Base-by-base conservation (phyloP, 106 monocot genomes). In the Iris macrosiphon region DNA sequence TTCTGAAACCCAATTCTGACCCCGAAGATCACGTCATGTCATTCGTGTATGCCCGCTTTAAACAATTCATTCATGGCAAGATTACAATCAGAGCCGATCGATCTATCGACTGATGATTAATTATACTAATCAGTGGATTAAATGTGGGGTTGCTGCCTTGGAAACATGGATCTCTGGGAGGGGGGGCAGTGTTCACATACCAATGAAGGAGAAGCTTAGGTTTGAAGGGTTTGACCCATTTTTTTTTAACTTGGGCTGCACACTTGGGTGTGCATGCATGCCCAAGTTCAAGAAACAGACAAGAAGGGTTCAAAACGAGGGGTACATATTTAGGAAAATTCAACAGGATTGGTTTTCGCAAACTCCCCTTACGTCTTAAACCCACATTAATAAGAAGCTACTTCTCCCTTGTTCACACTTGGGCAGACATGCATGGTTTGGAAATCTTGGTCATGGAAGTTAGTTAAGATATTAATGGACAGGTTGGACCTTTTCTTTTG, bases 161-260 rank as follows among this genome's bases (percentile, higher is more conserved):
- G 48, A 44, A 61, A 61, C 61, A 61, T 47, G 40, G 41, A 12
- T 38, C 27, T 49, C 26, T 50, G 10, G 62, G 15, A n/a, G 26
- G 47, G n/a, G 38, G 38, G 11, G 12, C 0, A 26, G 31, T 40
- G 63, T 65, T 52, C 67, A 38, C 55, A 55, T 47, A 55, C 61
- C 74, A 74, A 74, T 60, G 49, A 45, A n/a, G 22, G 62, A 50
- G 62, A 68, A 62, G 52, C 69, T 76, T 76, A 48, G 20, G 58
- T 29, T 70, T 76, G 69, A 76, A 70, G 76, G 49, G 76, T 70
- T 70, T 76, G 64, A 70, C 67, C 67, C 47, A 52, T 50, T 48
- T 48, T 50, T 48, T 48, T 48, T 61, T 48, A 20, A 46, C 61
- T 62, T 49, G 22, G 16, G 11, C 45, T 55, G 38, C 38, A 42